Evolutionary conservation across 768 basidiomycete genomes (phyloP), one percentile per base, ranked within the genome.

Genomic region (Holtermanniella nyarrowii): DNA sequence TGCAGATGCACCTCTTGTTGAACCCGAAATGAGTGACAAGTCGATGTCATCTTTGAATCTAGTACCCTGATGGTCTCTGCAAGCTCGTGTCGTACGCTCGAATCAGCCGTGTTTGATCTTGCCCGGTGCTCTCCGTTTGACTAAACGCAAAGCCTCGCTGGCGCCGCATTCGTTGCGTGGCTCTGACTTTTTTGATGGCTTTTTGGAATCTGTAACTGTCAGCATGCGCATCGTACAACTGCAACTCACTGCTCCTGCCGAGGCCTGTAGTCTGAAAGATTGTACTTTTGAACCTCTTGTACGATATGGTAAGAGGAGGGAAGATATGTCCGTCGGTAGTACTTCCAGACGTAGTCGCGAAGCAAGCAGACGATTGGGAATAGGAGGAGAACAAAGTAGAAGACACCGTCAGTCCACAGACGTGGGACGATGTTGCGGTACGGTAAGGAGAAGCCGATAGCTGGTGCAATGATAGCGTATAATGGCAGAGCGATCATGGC

Each of bases 111-210:
- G 85, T 73, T 52, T 96, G 91, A 72, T 93, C 90, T 73, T 91
- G 84, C 57, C 81, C 81, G 23, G 78, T 77, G 59, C 84, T 85
- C 72, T 96, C 91, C 2, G 90, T 95, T 72, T 96, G 91, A 70
- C 86, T 89, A 76, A 99, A 99, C 3, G 95, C 95, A 69, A 97
- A 99, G 2, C 95, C 95, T 44, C 95, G 82, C 56, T 88, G 95
- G 51, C 88, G 79, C 13, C 95, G 84, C 86, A 97, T 88, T 26
- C 95, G 82, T 68, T 99, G 95, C 1, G 90, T 87, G 0, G 95
- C 95, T n/a, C 95, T 82, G 12, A 99, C 95, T 71, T 99, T 99
- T 74, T 96, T 97, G 78, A 99, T 99, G 14, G 95, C 95, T 70
- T 96, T 95, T 72, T 96, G 90, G 75, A 95, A 95, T 72, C 88